Evolutionary conservation across 2,329 filamentous ascomycete genomes (phyloP).

Genomic region (Monosporascus sp.): DNA sequence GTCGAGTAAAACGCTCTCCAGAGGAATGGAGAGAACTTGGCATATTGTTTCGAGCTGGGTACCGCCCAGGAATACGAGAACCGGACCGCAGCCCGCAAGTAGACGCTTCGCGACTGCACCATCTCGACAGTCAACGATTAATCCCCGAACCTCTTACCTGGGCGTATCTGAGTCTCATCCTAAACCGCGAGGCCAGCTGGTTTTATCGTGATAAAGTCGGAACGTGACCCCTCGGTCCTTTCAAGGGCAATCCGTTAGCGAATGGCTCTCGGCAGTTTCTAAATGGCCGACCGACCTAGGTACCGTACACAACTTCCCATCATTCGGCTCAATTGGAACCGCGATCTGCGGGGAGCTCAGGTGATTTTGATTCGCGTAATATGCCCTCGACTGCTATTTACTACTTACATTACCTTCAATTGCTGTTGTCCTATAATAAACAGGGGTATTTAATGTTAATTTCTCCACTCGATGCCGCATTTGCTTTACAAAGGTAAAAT

Average conservation of each 20-base stretch:
- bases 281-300: background rate
- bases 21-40: slow-evolving; percentile 10
- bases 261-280: background rate
- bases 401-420: too few relatives aligned
- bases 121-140: slow-evolving; percentile 6
- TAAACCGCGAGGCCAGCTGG: too few relatives aligned
- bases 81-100: slow-evolving; percentile 19
- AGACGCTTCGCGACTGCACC: slow-evolving; percentile 17
- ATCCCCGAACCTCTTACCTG: too few relatives aligned
- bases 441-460: too few relatives aligned
- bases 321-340: background rate
- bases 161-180: too few relatives aligned
- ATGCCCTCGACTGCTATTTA: too few relatives aligned
- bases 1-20: slow-evolving; percentile 17
- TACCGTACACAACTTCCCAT: background rate
- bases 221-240: background rate
- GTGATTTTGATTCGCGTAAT: too few relatives aligned
- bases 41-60: slow-evolving; percentile 13
- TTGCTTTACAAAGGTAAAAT: too few relatives aligned
- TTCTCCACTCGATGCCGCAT: too few relatives aligned
- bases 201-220: background rate
- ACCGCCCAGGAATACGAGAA: slow-evolving; percentile 20
- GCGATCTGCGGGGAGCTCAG: background rate
- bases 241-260: background rate
- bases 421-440: too few relatives aligned